These are phyloP conservation scores for Phytophthora ramorum DNA, from an alignment of 352 stramenopile genomes.

Conservation along the genomic window DNA sequence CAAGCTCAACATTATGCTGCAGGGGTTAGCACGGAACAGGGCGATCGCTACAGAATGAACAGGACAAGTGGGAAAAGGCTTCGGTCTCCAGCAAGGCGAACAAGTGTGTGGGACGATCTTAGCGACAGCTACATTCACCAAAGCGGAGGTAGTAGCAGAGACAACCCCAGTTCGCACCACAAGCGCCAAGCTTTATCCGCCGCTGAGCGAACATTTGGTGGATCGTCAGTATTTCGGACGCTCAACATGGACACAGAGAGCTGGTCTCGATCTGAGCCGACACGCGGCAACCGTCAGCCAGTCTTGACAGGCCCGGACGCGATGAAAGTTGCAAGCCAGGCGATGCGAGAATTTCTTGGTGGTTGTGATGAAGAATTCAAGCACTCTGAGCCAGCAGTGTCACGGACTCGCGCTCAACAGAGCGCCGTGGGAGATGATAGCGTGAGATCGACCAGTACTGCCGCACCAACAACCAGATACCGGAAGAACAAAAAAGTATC, in stretches of 20 bases:
- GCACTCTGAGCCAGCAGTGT: slow-evolving; percentile 10
- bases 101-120: slow-evolving; percentile 31
- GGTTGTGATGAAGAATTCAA: slow-evolving; percentile 21
- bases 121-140: slow-evolving; percentile 36
- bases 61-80: slow-evolving; percentile 38
- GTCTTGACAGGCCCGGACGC: slow-evolving; percentile 45
- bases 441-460: background rate
- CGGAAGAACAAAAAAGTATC: slow-evolving; percentile 39
- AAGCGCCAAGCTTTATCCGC: slow-evolving; percentile 25
- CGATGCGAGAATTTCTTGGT: slow-evolving; percentile 43
- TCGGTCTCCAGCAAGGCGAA: slow-evolving; percentile 25
- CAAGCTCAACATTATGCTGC: slow-evolving; percentile 18
- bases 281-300: slow-evolving; percentile 25
- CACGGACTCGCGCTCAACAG: background rate
- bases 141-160: slow-evolving; percentile 8
- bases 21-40: slow-evolving; percentile 38
- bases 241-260: slow-evolving; percentile 28
- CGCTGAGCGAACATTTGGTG: slow-evolving; percentile 28
- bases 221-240: slow-evolving; percentile 33
- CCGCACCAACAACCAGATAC: slow-evolving; percentile 4
- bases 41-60: slow-evolving; percentile 41
- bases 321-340: slow-evolving; percentile 44
- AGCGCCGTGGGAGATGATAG: background rate
- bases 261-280: slow-evolving; percentile 19
- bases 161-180: slow-evolving; percentile 16